These are phyloP conservation scores for Trichophaea hybrida DNA, from an alignment of 2,329 filamentous ascomycete species.

Conservation along the genomic window DNA sequence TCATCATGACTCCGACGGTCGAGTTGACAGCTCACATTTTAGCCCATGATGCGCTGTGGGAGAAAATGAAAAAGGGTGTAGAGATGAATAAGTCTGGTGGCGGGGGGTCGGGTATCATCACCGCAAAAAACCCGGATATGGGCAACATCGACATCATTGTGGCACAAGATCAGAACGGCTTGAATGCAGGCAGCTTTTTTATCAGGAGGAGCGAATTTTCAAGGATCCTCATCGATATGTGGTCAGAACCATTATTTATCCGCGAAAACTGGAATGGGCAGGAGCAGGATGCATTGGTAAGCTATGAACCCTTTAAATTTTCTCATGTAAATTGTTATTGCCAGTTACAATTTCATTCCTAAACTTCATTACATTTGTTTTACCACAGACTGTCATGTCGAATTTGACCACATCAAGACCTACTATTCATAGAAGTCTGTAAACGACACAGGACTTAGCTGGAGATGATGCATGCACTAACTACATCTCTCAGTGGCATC, in stretches of 20 bases:
- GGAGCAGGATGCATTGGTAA: slow-evolving; percentile 31
- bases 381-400: not conserved
- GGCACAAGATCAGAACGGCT: slow-evolving; percentile 32
- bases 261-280: slow-evolving; percentile 28
- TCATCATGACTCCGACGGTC: slow-evolving; percentile 32
- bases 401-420: not conserved
- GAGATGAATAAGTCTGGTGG: slow-evolving; percentile 27
- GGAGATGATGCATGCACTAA: not conserved
- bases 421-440: not conserved
- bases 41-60: slow-evolving; percentile 28
- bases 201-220: slow-evolving; percentile 32
- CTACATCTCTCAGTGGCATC: slow-evolving; percentile 19
- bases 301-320: not conserved
- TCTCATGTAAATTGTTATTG: not conserved
- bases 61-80: slow-evolving; percentile 26
- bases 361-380: not conserved
- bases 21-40: slow-evolving; percentile 30
- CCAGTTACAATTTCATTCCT: not conserved
- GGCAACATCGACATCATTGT: slow-evolving; percentile 32
- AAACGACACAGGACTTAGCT: not conserved
- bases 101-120: slow-evolving; percentile 26
- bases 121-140: slow-evolving; percentile 17
- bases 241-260: slow-evolving; percentile 32
- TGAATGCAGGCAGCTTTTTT: slow-evolving; percentile 33
- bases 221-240: slow-evolving; percentile 31